Conservation (phyloP, 495 filamentous ascomycete species). For the Pseudoneurospora amorphoporcata region DNA sequence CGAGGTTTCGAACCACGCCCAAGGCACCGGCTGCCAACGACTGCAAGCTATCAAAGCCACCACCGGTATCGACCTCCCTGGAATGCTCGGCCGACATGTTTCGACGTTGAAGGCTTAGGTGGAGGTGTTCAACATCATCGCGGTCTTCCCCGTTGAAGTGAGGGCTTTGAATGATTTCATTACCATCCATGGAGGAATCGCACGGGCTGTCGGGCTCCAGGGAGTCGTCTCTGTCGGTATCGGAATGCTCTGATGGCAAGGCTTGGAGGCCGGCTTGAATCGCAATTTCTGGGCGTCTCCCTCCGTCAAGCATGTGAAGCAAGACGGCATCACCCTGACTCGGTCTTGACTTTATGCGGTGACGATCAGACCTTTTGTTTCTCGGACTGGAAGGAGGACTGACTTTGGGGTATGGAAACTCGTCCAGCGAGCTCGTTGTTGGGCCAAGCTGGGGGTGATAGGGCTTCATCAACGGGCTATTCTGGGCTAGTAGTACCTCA, state of each 20-base stretch:
- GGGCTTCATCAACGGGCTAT: conserved; percentile 35
- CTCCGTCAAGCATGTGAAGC: conserved; percentile 39
- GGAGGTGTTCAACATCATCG: conserved; percentile 6
- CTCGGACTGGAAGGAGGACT: conserved; percentile 29
- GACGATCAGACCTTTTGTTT: conserved; percentile 32
- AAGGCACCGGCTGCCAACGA: conserved; percentile 31
- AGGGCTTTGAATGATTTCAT: not conserved
- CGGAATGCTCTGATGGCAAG: conserved; percentile 23
- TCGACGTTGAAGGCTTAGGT: not conserved
- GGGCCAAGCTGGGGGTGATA: conserved; percentile 28
- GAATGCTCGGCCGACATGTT: conserved; percentile 5
- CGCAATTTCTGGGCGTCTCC: conserved; percentile 37
- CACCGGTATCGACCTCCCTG: conserved; percentile 21
- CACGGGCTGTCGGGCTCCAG: not conserved
- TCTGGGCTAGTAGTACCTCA: conserved; percentile 27
- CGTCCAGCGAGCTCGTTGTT: conserved; percentile 25
- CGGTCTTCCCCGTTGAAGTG: conserved; percentile 3
- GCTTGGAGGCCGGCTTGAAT: conserved; percentile 28
- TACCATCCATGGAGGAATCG: not conserved
- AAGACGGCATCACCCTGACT: conserved; percentile 46
- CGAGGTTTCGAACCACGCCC: conserved; percentile 10
- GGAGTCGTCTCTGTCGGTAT: conserved; percentile 6
- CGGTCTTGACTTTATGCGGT: conserved; percentile 26
- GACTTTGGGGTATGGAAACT: conserved; percentile 22
- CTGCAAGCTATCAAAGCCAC: conserved; percentile 24